Percentiles rank a stretch among this genome's conserved stretches.
These are phyloP conservation scores for Davidsoniella australis DNA, from an alignment of 2,329 filamentous ascomycete species.

Conservation along the genomic window DNA sequence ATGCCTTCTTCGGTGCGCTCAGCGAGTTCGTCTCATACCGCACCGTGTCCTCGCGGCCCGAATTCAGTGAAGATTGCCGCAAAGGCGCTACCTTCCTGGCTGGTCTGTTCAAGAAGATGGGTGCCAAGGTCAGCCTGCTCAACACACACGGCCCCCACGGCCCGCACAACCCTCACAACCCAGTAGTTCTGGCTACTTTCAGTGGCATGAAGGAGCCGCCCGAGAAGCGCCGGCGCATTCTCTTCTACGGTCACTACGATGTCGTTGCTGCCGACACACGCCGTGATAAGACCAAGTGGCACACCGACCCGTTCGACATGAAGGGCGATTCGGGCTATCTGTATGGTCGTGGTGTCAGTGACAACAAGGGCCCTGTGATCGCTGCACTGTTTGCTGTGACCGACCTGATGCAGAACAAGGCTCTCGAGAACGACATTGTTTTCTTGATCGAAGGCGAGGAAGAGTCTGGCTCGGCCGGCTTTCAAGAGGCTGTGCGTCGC, in stretches of 20 bases:
- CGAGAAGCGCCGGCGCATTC: constrained; percentile 59
- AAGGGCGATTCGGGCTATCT: constrained; percentile 81
- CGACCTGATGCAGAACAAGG: constrained; percentile 70
- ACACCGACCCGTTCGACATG: constrained; percentile 74
- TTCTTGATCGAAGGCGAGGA: constrained; percentile 96
- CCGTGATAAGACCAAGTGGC: constrained; percentile 53
- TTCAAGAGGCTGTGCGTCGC: constrained; percentile 62
- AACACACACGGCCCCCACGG: constrained; percentile 46
- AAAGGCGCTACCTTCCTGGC: constrained; percentile 83
- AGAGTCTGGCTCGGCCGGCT: constrained; percentile 82
- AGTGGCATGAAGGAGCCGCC: constrained; percentile 52
- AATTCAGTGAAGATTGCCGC: constrained; percentile 81
- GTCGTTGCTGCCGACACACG: constrained; percentile 81
- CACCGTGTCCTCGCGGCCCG: constrained; percentile 72
- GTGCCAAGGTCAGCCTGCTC: constrained; percentile 79
- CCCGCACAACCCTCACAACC: constrained; percentile 41
- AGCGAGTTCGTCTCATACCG: constrained; percentile 81
- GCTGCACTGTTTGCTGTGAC: constrained; percentile 88
- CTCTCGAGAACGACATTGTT: constrained; percentile 70
- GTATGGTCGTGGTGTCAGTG: constrained; percentile 89
- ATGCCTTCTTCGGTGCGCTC: constrained; percentile 52
- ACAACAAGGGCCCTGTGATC: constrained; percentile 93
- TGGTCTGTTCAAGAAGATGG: constrained; percentile 78
- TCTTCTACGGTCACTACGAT: constrained; percentile 98
- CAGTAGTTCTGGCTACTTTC: constrained; percentile 85